Base-by-base conservation (phyloP, 164 flowering plant species). In the Vitis riparia region DNA sequence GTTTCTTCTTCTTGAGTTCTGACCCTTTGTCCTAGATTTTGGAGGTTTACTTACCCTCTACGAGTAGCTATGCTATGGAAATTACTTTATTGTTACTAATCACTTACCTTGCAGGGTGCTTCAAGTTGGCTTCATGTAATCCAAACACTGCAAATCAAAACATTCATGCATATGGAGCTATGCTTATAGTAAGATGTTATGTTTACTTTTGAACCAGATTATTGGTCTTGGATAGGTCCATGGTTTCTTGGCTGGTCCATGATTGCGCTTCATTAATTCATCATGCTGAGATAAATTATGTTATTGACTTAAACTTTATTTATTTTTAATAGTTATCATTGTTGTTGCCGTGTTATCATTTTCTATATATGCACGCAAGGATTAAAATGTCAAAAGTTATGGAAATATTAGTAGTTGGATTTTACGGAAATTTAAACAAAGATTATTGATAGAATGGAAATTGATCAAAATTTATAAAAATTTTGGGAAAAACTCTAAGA, bases 161-260 rank as follows among this genome's bases (percentile, higher is more conserved):
- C 72, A 80, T 89, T 59, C 86, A 83, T 16, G 85, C 83, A 16
- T 89, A 84, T 77, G 93, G 93, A 27, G 19, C 84, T 73, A 65
- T 87, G 79, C 83, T 87, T 74, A 68, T 84, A 32, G 93, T 89
- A 85, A 81, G 93, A 68, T 75, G 14, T 49, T 49, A 27, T 5
- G 48, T 62, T 56, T 44, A 44, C 65, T 44, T 23, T 44, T 2
- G 11, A 66, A 13, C 15, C 6, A 14, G n/a, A 53, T 53, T n/a
- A 53, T 53, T 53, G 10, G 27, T 51, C 49, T 68, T 51, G 19
- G 64, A 2, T 68, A 55, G 2, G 14, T 53, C 51, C 14, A 51
- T 32, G 49, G 62, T 12, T 55, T 30, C 47, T 23, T 23, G 27
- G 27, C 27, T 37, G 44, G 44, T 37, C 44, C 44, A 37, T 37